A percentile compares a stretch with the other conserved stretches of the same genome.
These are phyloP conservation scores for Deakozyma indianensis DNA, from an alignment of 805 yeast species.

Conservation along the genomic window DNA sequence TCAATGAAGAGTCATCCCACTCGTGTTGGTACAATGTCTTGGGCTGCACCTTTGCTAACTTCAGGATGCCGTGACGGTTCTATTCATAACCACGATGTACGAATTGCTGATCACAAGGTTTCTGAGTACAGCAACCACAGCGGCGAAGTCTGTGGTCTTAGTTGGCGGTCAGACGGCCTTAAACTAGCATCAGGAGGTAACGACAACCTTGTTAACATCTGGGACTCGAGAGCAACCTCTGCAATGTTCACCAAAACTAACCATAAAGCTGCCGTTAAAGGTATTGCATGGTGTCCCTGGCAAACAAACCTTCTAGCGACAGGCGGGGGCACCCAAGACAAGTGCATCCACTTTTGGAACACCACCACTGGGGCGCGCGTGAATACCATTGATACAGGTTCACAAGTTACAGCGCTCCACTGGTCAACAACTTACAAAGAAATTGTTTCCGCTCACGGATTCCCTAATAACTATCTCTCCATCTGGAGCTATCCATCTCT, in stretches of 20 bases:
- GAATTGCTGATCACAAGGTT: slow-evolving; percentile 65
- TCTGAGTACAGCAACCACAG: slow-evolving; percentile 47
- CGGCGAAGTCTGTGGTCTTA: slow-evolving; percentile 88
- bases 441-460: slow-evolving; percentile 88
- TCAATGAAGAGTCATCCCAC: slow-evolving; percentile 64
- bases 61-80: slow-evolving; percentile 83
- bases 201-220: slow-evolving; percentile 80
- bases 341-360: slow-evolving; percentile 88
- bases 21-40: slow-evolving; percentile 68
- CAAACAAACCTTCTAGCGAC: slow-evolving; percentile 75
- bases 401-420: slow-evolving; percentile 83
- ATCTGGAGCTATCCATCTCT: slow-evolving; percentile 77
- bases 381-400: slow-evolving; percentile 78
- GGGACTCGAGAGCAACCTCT: slow-evolving; percentile 65
- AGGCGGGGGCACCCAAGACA: slow-evolving; percentile 92
- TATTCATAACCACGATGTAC: slow-evolving; percentile 78
- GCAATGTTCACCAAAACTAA: slow-evolving; percentile 66
- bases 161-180: slow-evolving; percentile 70
- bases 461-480: slow-evolving; percentile 71
- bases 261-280: slow-evolving; percentile 92
- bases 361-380: slow-evolving; percentile 78
- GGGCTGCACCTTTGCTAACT: slow-evolving; percentile 71
- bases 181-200: slow-evolving; percentile 89
- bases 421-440: slow-evolving; percentile 64
- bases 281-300: slow-evolving; percentile 88